phyloP scores from a whole-genome alignment of 371 early-diverging fungal species.

The Blastocladiella emersonii region DNA sequence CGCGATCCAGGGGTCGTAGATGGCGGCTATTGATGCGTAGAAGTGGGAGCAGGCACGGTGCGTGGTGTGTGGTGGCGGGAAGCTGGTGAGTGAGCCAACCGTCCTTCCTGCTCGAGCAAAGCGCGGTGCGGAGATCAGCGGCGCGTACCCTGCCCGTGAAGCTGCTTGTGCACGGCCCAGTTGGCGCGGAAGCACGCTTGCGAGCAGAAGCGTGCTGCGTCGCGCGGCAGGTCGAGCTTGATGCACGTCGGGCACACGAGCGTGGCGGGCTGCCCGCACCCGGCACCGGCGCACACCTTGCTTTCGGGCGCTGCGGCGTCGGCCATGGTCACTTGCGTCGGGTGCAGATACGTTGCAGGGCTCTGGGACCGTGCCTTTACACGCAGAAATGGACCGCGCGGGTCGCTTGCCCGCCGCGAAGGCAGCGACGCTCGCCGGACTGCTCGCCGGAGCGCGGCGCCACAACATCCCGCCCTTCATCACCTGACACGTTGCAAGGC shows the following conservation, averaged over 20 bases:
- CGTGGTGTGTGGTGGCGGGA: no score
- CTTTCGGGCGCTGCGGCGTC: neutral
- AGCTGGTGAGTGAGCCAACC: no score
- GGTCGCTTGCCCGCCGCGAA: no score
- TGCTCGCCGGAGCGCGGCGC: no score
- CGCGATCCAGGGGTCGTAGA: slow-evolving; percentile 53
- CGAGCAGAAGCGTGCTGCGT: slow-evolving; percentile 62
- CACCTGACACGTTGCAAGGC: no score
- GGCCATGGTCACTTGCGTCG: neutral
- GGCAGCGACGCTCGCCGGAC: no score
- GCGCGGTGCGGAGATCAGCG: slow-evolving; percentile 30
- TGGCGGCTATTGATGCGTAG: neutral
- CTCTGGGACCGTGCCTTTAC: no score
- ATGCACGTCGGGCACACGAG: slow-evolving; percentile 80
- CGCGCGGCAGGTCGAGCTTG: slow-evolving; percentile 42
- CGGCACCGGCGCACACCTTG: slow-evolving; percentile 37
- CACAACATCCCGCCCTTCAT: no score
- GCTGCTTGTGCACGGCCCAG: slow-evolving; percentile 47
- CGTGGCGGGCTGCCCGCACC: slow-evolving; percentile 58
- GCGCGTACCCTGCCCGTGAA: slow-evolving; percentile 37
- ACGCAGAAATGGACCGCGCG: no score
- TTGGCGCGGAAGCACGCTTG: slow-evolving; percentile 76
- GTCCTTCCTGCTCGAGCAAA: neutral
- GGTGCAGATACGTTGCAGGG: no score
- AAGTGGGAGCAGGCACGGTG: no score